phyloP scores from a whole-genome alignment of 2,329 filamentous ascomycete genomes.

The Fusarium liriodendri region DNA sequence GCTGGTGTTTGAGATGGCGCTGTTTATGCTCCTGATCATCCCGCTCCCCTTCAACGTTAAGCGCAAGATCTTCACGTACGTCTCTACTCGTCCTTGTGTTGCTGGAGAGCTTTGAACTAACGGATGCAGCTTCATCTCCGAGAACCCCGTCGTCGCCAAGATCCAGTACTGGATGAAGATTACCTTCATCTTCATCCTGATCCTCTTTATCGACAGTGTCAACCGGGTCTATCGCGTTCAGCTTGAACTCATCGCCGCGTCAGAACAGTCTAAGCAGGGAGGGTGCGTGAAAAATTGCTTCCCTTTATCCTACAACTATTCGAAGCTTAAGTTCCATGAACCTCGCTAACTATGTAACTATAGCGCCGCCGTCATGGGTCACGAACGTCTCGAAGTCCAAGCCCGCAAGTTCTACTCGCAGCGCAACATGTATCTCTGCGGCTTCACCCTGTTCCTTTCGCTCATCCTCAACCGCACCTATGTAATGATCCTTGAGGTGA shows the following conservation, averaged over 20 bases:
- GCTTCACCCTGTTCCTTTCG: constrained; percentile 98
- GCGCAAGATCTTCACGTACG: constrained; percentile 83
- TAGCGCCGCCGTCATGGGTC: constrained; percentile 79
- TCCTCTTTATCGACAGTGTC: constrained; percentile 97
- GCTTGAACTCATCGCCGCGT: constrained; percentile 81
- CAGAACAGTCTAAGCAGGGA: constrained; percentile 63
- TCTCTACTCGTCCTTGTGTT: constrained; percentile 21
- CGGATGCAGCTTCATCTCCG: constrained; percentile 83
- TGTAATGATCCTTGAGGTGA: constrained; percentile 92
- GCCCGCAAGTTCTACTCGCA: constrained; percentile 99
- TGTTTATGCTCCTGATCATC: constrained; percentile 84
- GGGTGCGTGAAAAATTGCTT: constrained; percentile 55
- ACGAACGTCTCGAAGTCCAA: constrained; percentile 97
- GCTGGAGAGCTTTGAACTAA: constrained; percentile 7
- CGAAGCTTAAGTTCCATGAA: constrained; percentile 2
- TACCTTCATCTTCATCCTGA: constrained; percentile 98
- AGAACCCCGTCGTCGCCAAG: constrained; percentile 86
- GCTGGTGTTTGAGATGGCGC: constrained; percentile 83
- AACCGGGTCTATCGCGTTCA: constrained; percentile 96
- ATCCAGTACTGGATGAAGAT: constrained; percentile 99
- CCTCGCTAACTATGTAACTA: constrained; percentile 33
- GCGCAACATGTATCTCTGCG: constrained; percentile 99
- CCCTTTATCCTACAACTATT: neutral
- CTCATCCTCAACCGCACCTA: constrained; percentile 99
- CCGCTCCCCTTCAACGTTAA: constrained; percentile 89